Evolutionary conservation across 495 filamentous ascomycete species (phyloP), one percentile per base, ranked within the genome.

Genomic region (Collariella sp.): DNA sequence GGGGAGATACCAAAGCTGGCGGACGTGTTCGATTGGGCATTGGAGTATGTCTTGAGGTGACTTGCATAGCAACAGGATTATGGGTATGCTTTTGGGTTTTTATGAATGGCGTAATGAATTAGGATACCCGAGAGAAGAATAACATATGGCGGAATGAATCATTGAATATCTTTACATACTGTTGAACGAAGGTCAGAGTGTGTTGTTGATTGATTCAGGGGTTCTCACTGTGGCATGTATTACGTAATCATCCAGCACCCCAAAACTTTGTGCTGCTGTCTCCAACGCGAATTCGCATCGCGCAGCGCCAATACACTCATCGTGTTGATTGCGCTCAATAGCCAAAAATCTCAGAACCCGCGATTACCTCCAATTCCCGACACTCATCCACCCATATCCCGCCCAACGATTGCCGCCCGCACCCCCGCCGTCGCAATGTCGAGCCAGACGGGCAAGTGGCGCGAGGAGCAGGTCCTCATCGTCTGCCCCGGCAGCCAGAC

Each of bases 401-500:
- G n/a, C n/a, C 35, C 47, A 26, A 9, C 5, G 6, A 5, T 24
- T 15, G 12, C 44, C 44, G 12, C 24, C 26, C 1, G 9, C 44
- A 3, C 44, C 3, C n/a, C 26, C 26, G 44, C 56, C 16, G 45
- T 43, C 65, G 56, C 61, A n/a, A 76, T 76, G 73, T 71, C 72
- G 24, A 62, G 58, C 55, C 71, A 74, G 57, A 70, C 70, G 49
- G 68, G 68, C 59, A 77, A 76, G 58, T 80, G 73, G 70, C 71
- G 72, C 60, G 78, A 80, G 62, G 78, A 80, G 42, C 74, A 76
- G 63, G 58, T 78, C 46, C 72, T 78, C 54, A 81, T 98, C 70
- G 91, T 98, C 74, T 88, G 87, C 69, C 93, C 94, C 38, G 93
- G 93, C 62, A 95, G 90, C 64, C 85, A 89, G 69, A 90, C 86